These are phyloP conservation scores for Skeletonema grethae DNA, from an alignment of 108 stramenopile genomes.

Conservation along the genomic window DNA sequence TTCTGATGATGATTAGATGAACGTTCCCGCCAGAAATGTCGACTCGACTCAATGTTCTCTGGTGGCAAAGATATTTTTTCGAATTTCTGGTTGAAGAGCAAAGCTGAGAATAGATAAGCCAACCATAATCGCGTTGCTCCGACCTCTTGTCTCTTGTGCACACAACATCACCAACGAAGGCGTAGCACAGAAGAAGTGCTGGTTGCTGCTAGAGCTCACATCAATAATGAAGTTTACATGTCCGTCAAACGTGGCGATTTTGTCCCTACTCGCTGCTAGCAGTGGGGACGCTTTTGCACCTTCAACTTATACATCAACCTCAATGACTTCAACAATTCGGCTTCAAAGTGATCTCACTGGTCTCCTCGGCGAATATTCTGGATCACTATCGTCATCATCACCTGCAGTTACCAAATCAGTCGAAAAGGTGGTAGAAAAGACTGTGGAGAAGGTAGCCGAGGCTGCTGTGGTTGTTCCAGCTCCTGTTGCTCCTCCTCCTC, in stretches of 20 bases:
- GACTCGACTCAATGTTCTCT: no score
- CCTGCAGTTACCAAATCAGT: slow-evolving; percentile 1
- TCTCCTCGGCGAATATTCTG: slow-evolving; percentile 35
- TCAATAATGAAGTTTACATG: slow-evolving; percentile 1
- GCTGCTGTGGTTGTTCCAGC: slow-evolving; percentile 9
- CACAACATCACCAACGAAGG: background rate
- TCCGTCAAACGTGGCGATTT: slow-evolving; percentile 14
- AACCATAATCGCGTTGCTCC: no score
- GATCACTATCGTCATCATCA: slow-evolving; percentile 7
- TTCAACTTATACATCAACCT: slow-evolving; percentile 3
- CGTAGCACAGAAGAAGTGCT: background rate
- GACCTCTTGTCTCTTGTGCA: background rate
- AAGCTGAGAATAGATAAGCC: no score
- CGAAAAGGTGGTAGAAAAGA: background rate
- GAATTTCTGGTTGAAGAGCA: no score
- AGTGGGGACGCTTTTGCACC: slow-evolving; percentile 19
- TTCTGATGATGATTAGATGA: no score
- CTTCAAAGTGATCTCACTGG: slow-evolving; percentile 25
- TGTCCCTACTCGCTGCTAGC: slow-evolving; percentile 19
- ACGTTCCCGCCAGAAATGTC: no score
- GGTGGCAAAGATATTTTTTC: no score
- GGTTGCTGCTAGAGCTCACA: background rate
- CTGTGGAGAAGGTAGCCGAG: background rate
- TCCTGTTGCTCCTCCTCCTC: background rate
- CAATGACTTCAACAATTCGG: background rate